phyloP scores from a whole-genome alignment of 148 eudicot species.

The Chenopodium quinoa region DNA sequence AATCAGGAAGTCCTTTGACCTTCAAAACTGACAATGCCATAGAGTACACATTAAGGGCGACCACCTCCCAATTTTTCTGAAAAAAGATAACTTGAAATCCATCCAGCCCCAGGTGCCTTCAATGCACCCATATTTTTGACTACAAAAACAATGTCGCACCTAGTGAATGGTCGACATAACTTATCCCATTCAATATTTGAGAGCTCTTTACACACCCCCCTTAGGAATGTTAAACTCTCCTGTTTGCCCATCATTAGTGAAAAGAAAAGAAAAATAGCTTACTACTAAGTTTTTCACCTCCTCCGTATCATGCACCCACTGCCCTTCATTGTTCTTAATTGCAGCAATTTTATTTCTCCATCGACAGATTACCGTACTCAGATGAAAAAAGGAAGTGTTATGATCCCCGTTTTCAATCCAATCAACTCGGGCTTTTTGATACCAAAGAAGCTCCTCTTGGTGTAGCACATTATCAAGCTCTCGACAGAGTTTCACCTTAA shows the following conservation, averaged over 20 bases:
- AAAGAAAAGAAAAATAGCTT: background rate
- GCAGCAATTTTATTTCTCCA: background rate
- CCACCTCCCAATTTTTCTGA: background rate
- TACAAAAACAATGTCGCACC: background rate
- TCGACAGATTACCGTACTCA: background rate
- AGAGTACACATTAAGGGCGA: background rate
- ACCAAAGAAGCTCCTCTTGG: background rate
- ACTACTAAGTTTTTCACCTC: background rate
- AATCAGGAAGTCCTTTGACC: background rate
- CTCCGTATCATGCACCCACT: background rate
- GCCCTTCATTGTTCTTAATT: background rate
- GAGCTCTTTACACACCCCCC: background rate
- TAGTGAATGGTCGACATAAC: background rate
- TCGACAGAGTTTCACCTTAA: background rate
- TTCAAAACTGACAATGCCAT: background rate
- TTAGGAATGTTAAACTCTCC: background rate
- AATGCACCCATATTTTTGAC: background rate
- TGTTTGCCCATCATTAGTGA: background rate
- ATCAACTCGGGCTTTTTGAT: background rate
- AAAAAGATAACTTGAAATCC: background rate
- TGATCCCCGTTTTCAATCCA: background rate
- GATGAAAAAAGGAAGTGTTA: background rate
- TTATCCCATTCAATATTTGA: fast-evolving
- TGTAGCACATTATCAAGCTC: background rate
- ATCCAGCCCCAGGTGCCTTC: background rate